These are phyloP conservation scores for Eutypa lata DNA, from an alignment of 2,329 filamentous ascomycete genomes.

Conservation along the genomic window DNA sequence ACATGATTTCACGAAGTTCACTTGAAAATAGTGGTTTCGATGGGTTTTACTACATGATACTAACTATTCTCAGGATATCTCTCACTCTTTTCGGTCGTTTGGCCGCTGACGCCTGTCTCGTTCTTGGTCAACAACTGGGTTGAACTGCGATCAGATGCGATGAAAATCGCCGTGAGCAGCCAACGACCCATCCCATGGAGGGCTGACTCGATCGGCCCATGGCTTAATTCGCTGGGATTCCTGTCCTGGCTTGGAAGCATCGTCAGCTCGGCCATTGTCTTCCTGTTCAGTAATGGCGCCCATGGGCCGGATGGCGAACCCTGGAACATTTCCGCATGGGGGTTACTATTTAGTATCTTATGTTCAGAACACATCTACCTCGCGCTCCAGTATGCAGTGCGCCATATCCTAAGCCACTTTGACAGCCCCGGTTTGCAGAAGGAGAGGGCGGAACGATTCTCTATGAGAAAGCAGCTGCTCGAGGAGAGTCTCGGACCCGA, in stretches of 20 bases:
- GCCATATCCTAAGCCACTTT: constrained; percentile 70
- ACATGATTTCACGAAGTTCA: too few species aligned
- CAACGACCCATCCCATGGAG: constrained; percentile 87
- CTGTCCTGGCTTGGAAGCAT: constrained; percentile 92
- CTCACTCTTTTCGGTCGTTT: constrained; percentile 86
- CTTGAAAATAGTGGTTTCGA: too few species aligned
- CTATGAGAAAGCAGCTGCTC: constrained; percentile 75
- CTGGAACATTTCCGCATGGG: constrained; percentile 73
- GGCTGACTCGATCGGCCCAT: constrained; percentile 91
- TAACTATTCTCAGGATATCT: constrained; percentile 65
- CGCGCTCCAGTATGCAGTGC: constrained; percentile 68
- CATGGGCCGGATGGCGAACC: constrained; percentile 64
- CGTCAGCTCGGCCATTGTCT: constrained; percentile 83
- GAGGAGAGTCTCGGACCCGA: constrained; percentile 66
- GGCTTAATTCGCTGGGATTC: constrained; percentile 81
- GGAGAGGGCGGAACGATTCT: constrained; percentile 76
- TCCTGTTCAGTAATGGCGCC: constrained; percentile 74
- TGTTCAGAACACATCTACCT: constrained; percentile 89
- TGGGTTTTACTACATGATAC: neutral
- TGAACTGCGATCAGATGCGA: constrained; percentile 85
- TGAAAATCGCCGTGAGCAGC: constrained; percentile 90
- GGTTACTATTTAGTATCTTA: constrained; percentile 75
- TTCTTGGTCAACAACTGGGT: constrained; percentile 97
- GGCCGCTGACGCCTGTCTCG: constrained; percentile 86
- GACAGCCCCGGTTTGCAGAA: constrained; percentile 85